These are phyloP conservation scores for Epicoccum sorghinum DNA, from an alignment of 2,329 filamentous ascomycete species.

Conservation along the genomic window DNA sequence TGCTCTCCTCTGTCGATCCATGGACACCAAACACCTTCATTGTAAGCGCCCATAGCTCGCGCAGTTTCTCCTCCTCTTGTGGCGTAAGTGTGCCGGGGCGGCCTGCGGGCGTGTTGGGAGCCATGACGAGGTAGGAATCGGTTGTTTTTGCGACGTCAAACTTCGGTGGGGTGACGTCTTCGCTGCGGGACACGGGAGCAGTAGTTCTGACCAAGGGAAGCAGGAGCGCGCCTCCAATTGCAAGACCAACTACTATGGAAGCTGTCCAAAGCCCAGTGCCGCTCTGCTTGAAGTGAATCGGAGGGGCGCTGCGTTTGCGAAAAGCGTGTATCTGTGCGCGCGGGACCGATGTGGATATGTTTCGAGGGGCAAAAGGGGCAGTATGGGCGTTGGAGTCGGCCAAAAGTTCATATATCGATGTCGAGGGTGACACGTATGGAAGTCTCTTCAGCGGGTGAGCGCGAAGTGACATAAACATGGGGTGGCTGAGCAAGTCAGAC, in stretches of 20 bases:
- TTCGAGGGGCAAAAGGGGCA: conserved; percentile 21
- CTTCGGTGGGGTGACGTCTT: conserved; percentile 3
- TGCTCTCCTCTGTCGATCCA: conserved; percentile 41
- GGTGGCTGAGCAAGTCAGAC: conserved; percentile 18
- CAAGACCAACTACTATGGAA: conserved; percentile 38
- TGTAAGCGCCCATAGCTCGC: conserved; percentile 80
- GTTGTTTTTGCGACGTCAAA: conserved; percentile 31
- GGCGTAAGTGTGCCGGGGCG: conserved; percentile 85
- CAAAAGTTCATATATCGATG: conserved; percentile 14
- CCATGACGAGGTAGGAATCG: conserved; percentile 48
- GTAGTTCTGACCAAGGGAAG: conserved; percentile 24
- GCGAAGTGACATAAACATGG: conserved; percentile 15
- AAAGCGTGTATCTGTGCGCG: conserved; percentile 21
- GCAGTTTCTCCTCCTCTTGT: conserved; percentile 87
- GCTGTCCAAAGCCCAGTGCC: conserved; percentile 34
- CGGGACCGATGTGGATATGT: conserved; percentile 8
- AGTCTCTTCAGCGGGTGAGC: conserved; percentile 16
- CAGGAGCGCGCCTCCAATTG: conserved; percentile 41
- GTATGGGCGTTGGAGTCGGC: conserved; percentile 18
- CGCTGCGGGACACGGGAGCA: conserved; percentile 2
- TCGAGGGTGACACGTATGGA: neutral
- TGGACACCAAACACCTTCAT: conserved; percentile 72
- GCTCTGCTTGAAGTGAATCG: conserved; percentile 23
- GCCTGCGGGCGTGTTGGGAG: conserved; percentile 63
- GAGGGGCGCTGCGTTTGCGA: neutral